phyloP scores from a whole-genome alignment of 208 protist genomes.

The Leishmania turanica region DNA sequence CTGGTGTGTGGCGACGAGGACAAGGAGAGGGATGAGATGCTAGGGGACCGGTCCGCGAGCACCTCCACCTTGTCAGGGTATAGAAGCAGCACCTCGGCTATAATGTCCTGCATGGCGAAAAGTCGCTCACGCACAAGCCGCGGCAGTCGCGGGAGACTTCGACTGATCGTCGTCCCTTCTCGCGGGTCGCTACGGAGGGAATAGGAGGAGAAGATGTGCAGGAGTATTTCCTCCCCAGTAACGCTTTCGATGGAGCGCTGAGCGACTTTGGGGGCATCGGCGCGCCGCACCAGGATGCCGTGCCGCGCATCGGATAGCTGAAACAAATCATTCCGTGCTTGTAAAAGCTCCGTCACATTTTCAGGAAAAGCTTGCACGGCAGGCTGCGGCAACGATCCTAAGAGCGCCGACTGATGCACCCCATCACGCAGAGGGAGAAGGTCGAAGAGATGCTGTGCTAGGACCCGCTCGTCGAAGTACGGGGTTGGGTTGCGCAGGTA shows the following conservation, averaged over 20 bases:
- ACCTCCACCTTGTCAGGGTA: conserved; percentile 83
- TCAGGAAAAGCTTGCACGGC: conserved; percentile 31
- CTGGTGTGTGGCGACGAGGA: neutral
- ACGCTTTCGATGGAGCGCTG: conserved; percentile 31
- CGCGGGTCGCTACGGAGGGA: conserved; percentile 55
- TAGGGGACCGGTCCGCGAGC: conserved; percentile 5
- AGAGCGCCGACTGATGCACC: conserved; percentile 35
- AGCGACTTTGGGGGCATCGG: conserved; percentile 43
- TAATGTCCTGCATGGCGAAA: conserved; percentile 55
- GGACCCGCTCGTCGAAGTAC: conserved; percentile 73
- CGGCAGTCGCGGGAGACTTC: conserved; percentile 49
- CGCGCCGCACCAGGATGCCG: conserved; percentile 67
- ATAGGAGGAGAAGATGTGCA: conserved; percentile 61
- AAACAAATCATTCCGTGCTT: conserved; percentile 27
- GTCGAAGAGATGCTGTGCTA: conserved; percentile 80
- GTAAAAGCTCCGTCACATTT: conserved; percentile 28
- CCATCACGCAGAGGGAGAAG: conserved; percentile 48
- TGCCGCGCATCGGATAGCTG: conserved; percentile 28
- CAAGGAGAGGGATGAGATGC: neutral
- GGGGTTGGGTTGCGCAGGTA: conserved; percentile 61
- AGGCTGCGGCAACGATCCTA: conserved; percentile 21
- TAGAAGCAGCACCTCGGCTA: conserved; percentile 50
- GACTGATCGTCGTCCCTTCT: conserved; percentile 61
- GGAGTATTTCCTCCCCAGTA: conserved; percentile 72
- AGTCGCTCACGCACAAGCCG: conserved; percentile 39